phyloP scores from a whole-genome alignment of 495 filamentous ascomycete genomes.

The Neurospora sp. region DNA sequence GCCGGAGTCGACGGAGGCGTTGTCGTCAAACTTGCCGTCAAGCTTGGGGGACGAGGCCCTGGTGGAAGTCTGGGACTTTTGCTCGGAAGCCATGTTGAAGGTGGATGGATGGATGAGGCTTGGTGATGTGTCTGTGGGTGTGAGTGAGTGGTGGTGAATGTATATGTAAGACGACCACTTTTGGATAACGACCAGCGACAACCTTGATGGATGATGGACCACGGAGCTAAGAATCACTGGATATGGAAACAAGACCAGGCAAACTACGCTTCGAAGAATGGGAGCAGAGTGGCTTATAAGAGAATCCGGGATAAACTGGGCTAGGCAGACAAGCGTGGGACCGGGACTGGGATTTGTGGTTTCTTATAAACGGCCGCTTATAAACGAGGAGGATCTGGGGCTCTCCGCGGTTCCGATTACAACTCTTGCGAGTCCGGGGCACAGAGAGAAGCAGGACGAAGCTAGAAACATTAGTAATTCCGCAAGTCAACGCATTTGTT shows the following conservation, averaged over 20 bases:
- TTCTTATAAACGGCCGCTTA: not conserved
- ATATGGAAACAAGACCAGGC: not conserved
- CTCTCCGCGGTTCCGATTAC: not conserved
- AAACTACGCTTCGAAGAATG: not conserved
- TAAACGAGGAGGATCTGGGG: not conserved
- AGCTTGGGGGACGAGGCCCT: conserved; percentile 25
- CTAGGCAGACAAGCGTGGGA: not conserved
- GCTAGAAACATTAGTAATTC: conserved; percentile 18
- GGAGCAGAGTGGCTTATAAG: not conserved
- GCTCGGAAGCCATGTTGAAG: conserved; percentile 21
- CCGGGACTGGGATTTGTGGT: not conserved
- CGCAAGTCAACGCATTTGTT: not conserved
- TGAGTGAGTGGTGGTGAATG: not conserved
- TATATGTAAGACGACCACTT: not conserved
- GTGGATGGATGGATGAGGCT: not conserved
- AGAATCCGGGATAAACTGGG: not conserved
- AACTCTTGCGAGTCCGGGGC: not conserved
- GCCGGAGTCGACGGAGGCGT: conserved; percentile 63
- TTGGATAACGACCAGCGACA: not conserved
- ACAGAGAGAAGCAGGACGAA: not conserved
- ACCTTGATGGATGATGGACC: not conserved
- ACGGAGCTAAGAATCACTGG: not conserved
- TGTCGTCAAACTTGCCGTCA: conserved; percentile 21
- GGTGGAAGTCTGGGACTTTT: conserved; percentile 18
- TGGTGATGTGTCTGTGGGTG: not conserved